These are phyloP conservation scores for Aquilaria yunnanensis DNA, from an alignment of 345 rosid genomes.

Conservation along the genomic window DNA sequence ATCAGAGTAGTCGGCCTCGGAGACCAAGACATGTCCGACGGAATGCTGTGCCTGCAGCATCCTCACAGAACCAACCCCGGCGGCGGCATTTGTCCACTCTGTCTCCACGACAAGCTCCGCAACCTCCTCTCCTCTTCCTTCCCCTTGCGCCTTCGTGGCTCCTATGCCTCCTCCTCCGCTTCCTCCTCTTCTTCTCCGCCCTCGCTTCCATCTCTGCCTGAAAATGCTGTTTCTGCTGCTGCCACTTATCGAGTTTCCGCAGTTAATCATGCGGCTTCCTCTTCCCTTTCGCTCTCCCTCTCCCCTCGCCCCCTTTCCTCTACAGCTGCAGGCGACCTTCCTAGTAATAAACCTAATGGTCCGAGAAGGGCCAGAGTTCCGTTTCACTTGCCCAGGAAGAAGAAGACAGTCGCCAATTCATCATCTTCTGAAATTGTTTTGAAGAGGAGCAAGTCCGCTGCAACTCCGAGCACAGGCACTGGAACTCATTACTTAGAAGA, in stretches of 20 bases:
- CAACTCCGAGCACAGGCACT: constrained; percentile 23
- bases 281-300: constrained; percentile 34
- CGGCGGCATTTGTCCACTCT: constrained; percentile 80
- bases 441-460: constrained; percentile 71
- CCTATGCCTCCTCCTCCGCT: constrained; percentile 4
- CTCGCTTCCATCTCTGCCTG: constrained; percentile 35
- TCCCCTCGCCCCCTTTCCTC: constrained; percentile 20
- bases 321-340: neutral
- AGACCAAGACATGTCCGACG: constrained; percentile 59
- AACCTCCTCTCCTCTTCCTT: constrained; percentile 83
- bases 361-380: constrained; percentile 40
- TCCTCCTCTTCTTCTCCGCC: constrained; percentile 36
- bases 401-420: constrained; percentile 39
- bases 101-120: constrained; percentile 90
- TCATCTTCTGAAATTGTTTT: constrained; percentile 30
- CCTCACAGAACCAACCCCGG: constrained; percentile 68
- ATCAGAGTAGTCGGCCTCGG: constrained; percentile 27
- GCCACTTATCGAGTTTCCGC: constrained; percentile 5
- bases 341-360: too few relatives aligned
- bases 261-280: constrained; percentile 13
- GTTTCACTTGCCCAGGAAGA: constrained; percentile 56
- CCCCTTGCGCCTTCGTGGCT: constrained; percentile 42
- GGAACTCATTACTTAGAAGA: constrained; percentile 21
- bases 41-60: constrained; percentile 68
- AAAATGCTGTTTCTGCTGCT: constrained; percentile 44